These are phyloP conservation scores for Triadica sebifera DNA, from an alignment of 345 rosid species.

Conservation along the genomic window DNA sequence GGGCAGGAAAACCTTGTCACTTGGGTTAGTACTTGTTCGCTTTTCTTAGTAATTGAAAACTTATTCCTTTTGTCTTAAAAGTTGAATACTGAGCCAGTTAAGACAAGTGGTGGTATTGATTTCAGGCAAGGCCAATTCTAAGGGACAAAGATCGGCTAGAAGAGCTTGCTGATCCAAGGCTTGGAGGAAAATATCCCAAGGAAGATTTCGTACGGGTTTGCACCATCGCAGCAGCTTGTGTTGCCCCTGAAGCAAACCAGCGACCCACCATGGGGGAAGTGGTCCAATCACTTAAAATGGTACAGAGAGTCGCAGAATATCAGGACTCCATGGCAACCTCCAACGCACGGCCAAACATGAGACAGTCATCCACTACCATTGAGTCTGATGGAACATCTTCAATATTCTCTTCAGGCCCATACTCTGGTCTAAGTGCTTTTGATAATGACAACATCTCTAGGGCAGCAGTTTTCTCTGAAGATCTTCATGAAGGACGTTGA, in stretches of 20 bases:
- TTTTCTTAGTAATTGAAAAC: too few species aligned
- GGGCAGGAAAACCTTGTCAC: constrained; percentile 98
- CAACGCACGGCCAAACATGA: constrained; percentile 60
- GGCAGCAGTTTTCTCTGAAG: constrained; percentile 83
- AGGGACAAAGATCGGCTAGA: constrained; percentile 90
- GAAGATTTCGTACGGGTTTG: constrained; percentile 90
- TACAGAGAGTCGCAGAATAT: constrained; percentile 74
- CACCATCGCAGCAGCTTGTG: constrained; percentile 98
- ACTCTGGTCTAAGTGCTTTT: constrained; percentile 75
- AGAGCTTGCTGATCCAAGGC: constrained; percentile 81
- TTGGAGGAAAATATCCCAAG: constrained; percentile 78
- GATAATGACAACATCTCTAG: constrained; percentile 77
- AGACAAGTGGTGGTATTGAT: constrained; percentile 16
- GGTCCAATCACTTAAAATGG: constrained; percentile 99
- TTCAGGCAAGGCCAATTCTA: constrained; percentile 92
- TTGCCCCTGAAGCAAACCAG: constrained; percentile 89
- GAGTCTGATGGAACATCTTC: constrained; percentile 97
- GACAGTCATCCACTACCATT: constrained; percentile 84
- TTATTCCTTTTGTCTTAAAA: not conserved
- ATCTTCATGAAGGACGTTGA: constrained; percentile 96
- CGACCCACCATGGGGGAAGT: constrained; percentile 99
- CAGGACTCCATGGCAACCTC: constrained; percentile 53
- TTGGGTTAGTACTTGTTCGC: constrained; percentile 59
- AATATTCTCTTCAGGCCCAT: constrained; percentile 94
- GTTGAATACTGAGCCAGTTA: not conserved